A percentile compares a stretch with the other conserved stretches of the same genome.
These are phyloP conservation scores for Lactarius indigo DNA, from an alignment of 768 basidiomycete species.

Conservation along the genomic window DNA sequence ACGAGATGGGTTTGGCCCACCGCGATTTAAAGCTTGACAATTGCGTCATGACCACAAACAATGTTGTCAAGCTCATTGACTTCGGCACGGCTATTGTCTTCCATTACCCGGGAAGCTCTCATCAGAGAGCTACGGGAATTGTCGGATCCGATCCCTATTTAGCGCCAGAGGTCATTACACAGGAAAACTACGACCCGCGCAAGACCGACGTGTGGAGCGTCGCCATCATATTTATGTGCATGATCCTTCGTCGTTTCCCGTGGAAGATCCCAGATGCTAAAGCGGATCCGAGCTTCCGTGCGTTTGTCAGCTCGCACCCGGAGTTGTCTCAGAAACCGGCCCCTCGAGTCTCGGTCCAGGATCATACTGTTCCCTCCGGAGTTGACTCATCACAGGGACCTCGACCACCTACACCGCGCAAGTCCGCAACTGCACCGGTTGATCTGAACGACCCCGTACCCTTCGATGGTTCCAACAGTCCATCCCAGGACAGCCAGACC, in stretches of 20 bases:
- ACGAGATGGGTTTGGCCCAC: constrained; percentile 95
- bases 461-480: constrained; percentile 15
- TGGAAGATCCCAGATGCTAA: constrained; percentile 98
- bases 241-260: constrained; percentile 95
- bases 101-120: constrained; percentile 91
- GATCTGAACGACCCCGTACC: constrained; percentile 17
- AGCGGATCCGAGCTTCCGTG: constrained; percentile 85
- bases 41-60: constrained; percentile 95
- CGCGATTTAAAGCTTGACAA: constrained; percentile 99
- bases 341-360: constrained; percentile 10
- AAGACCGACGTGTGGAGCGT: constrained; percentile 99
- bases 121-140: constrained; percentile 75
- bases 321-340: constrained; percentile 54
- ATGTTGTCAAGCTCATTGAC: constrained; percentile 98
- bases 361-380: not conserved
- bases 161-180: constrained; percentile 88
- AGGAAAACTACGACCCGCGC: constrained; percentile 86
- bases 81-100: constrained; percentile 99
- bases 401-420: constrained; percentile 1
- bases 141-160: constrained; percentile 98
- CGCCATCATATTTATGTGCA: constrained; percentile 98
- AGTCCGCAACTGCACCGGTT: constrained; percentile 7
- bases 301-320: constrained; percentile 91
- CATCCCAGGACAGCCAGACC: constrained; percentile 14
- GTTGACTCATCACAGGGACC: not conserved